Base-by-base conservation (phyloP, 192 early-diverging fungal species). In the Thamnidium elegans region DNA sequence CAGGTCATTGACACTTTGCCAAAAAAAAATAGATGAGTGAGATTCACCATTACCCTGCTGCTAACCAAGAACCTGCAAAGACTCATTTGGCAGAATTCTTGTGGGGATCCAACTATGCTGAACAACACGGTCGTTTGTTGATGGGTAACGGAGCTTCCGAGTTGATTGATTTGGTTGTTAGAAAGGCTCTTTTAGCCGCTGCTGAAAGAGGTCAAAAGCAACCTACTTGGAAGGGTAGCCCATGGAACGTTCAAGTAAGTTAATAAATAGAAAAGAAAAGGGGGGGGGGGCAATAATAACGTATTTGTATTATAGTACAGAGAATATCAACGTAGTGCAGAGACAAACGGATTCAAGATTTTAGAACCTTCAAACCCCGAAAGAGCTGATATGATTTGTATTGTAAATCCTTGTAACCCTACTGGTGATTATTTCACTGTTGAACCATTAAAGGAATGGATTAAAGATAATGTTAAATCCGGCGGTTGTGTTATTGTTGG, bases 371-470 rank as follows among this genome's bases (percentile, higher is more conserved):
- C 78, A 21, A 73, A 84, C 23, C 39, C 66, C 1, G 84, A 83
- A 42, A 80, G 78, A 54, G 90, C 90, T 15, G 82, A 85, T 45
- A 84, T 94, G 46, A 79, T 84, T 0, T 93, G 92, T 70, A 83
- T 94, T 58, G 93, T 94, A 50, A 94, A 94, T 68, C 93, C 93
- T n/a, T 92, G 90, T 79, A 94, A 94, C 65, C 93, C 93, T 17
- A 93, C 93, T 7, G 93, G 93, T 62, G 91, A 92, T 59, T 94
- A 93, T 75, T 82, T 89, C 63, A 77, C 84, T 26, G 75, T 94
- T 48, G 75, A 82, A 15, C 84, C 85, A 64, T 63, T 94, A 20
- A 93, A 93, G 75, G 44, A 68, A 34, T 94, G 89, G 86, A 90
- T 94, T 46, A 65, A 78, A 42, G 75, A 62, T n/a, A 94, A 92